Percentiles rank a stretch among this genome's conserved stretches.
These are phyloP conservation scores for Sordariomycetes sp. DNA, from an alignment of 2,329 filamentous ascomycete genomes.

Conservation along the genomic window DNA sequence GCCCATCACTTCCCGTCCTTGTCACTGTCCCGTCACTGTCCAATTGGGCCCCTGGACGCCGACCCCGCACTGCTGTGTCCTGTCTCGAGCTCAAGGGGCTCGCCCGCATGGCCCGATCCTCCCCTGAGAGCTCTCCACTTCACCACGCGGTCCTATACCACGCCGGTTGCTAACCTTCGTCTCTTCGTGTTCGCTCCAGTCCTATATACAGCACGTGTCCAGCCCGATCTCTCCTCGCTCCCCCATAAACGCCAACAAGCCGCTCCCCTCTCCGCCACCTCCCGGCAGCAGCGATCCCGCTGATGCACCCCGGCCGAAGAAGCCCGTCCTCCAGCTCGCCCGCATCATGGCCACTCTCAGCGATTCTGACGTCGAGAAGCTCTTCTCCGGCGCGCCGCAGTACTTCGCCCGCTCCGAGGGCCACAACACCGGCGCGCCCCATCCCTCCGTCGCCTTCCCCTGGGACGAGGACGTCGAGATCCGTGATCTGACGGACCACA, in stretches of 20 bases:
- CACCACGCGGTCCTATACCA: not conserved
- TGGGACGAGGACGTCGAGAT: conserved; percentile 54
- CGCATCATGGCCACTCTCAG: conserved; percentile 50
- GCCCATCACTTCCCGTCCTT: not conserved
- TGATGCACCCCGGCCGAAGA: conserved; percentile 16
- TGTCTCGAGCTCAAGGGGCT: no score
- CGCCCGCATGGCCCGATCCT: not conserved
- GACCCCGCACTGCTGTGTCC: not conserved
- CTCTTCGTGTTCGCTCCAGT: not conserved
- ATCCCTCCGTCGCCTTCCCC: conserved; percentile 55
- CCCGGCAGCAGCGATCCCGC: conserved; percentile 28
- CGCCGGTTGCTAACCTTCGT: conserved; percentile 1
- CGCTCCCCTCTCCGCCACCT: conserved; percentile 41
- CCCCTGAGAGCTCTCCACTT: not conserved
- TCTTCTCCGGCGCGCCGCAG: conserved; percentile 68
- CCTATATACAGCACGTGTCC: not conserved
- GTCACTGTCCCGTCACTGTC: not conserved
- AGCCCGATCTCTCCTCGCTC: conserved; percentile 17
- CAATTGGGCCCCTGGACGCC: not conserved
- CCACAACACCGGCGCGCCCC: conserved; percentile 47
- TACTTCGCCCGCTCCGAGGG: conserved; percentile 54
- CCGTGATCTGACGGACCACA: conserved; percentile 54
- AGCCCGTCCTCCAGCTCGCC: conserved; percentile 37
- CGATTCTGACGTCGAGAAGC: conserved; percentile 51
- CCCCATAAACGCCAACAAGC: conserved; percentile 41